Evolutionary conservation across 2,329 filamentous ascomycete species (phyloP).

Genomic region (Epichloe aotearoae): DNA sequence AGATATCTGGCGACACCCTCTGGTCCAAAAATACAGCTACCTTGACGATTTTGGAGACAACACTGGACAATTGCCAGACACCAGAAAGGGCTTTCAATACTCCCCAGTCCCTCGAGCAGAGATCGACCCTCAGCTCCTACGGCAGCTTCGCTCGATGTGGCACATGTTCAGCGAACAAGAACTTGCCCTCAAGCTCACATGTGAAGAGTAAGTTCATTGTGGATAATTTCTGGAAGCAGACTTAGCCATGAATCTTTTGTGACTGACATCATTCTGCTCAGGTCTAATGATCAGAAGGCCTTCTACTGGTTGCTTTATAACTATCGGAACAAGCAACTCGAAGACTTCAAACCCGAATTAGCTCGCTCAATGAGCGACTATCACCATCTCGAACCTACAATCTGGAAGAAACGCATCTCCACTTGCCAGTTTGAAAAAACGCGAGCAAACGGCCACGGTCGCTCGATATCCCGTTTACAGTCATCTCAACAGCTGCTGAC

Average conservation of each 20-base stretch:
- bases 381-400: slow-evolving; percentile 56
- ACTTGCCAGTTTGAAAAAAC: slow-evolving; percentile 45
- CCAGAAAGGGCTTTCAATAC: slow-evolving; percentile 48
- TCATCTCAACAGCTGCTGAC: slow-evolving; percentile 49
- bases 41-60: slow-evolving; percentile 52
- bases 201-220: slow-evolving; percentile 40
- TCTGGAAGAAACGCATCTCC: slow-evolving; percentile 46
- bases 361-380: slow-evolving; percentile 85
- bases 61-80: slow-evolving; percentile 38
- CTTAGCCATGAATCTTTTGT: background rate
- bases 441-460: slow-evolving; percentile 32
- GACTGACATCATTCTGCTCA: slow-evolving; percentile 25
- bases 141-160: slow-evolving; percentile 83
- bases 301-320: slow-evolving; percentile 79
- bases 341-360: slow-evolving; percentile 72
- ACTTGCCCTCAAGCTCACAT: slow-evolving; percentile 55
- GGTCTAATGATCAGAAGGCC: slow-evolving; percentile 78
- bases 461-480: slow-evolving; percentile 47
- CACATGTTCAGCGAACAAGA: slow-evolving; percentile 67
- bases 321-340: slow-evolving; percentile 72
- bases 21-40: slow-evolving; percentile 73
- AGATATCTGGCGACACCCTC: slow-evolving; percentile 73
- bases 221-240: background rate
- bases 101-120: slow-evolving; percentile 47
- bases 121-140: slow-evolving; percentile 68